Evolutionary conservation across 768 basidiomycete genomes (phyloP), one percentile per base, ranked within the genome.

Genomic region (Boletus bicolor): DNA sequence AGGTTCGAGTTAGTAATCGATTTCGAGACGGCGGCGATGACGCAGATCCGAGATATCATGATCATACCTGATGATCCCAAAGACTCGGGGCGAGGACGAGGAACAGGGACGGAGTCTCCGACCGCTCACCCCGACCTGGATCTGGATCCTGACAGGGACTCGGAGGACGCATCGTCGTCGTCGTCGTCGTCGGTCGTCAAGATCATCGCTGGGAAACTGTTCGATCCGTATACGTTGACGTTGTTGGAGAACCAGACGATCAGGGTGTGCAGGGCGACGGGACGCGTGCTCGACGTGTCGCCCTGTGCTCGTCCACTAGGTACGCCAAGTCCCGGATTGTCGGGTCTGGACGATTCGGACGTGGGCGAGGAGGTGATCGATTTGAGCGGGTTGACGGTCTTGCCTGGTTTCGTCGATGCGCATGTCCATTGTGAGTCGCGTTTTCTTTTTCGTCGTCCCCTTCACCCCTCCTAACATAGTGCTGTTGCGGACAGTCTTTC

Each of bases 371-470:
- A 75, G 45, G 68, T 73, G 48, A 69, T 82, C 44, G 81, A 83
- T 66, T 67, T 82, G 36, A 65, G 77, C 34, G 65, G 71, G 24
- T 59, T 74, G 61, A 82, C 79, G 4, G 70, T 86, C 4, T 68
- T 84, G 5, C 83, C 84, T 11, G 83, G 84, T 0, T 79, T 83
- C 51, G 79, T 83, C 14, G 82, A 84, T 56, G 69, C 73, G 0
- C 82, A 84, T 62, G 83, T 84, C 28, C 83, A 82, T 61, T 63
- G 82, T 81, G 59, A 65, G 45, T 7, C 19, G 12, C 7, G 28
- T 30, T 30, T 30, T 28, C 21, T 24, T 24, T 7, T 30, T 30
- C 28, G 28, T 30, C 5, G 1, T 30, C 28, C 7, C 28, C 6
- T 7, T 7, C 5, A 7, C 28, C 28, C 28, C 1, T 28, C 6